Evolutionary conservation across 257 asterid species (phyloP).

Genomic region (Salvia miltiorrhiza): DNA sequence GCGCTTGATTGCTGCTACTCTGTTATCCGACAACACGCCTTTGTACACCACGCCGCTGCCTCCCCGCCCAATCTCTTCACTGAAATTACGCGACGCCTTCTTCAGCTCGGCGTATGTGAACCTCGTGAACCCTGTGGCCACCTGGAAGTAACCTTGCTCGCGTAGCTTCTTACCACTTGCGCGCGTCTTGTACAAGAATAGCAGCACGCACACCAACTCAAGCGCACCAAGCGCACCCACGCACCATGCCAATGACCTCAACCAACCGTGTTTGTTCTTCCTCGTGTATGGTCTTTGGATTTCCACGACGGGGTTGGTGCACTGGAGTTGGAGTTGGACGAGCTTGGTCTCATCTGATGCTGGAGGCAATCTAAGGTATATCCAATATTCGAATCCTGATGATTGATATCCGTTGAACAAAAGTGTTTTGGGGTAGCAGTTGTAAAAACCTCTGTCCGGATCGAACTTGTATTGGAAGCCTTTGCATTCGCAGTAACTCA

Average conservation of each 20-base stretch:
- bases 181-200: background rate
- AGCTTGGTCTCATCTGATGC: background rate
- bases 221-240: background rate
- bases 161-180: background rate
- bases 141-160: background rate
- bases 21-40: background rate
- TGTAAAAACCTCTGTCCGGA: background rate
- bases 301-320: background rate
- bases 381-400: background rate
- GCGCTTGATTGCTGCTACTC: background rate
- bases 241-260: background rate
- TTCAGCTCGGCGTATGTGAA: background rate
- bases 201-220: background rate
- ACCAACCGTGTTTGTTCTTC: background rate
- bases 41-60: constrained; percentile 5
- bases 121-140: background rate
- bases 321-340: background rate
- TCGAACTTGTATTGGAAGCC: background rate
- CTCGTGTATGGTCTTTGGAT: background rate
- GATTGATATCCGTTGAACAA: background rate
- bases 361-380: background rate
- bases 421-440: background rate
- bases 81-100: background rate
- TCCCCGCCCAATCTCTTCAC: background rate
- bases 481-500: background rate